These are phyloP conservation scores for Amanita exitialis DNA, from an alignment of 768 basidiomycete genomes.

Conservation along the genomic window DNA sequence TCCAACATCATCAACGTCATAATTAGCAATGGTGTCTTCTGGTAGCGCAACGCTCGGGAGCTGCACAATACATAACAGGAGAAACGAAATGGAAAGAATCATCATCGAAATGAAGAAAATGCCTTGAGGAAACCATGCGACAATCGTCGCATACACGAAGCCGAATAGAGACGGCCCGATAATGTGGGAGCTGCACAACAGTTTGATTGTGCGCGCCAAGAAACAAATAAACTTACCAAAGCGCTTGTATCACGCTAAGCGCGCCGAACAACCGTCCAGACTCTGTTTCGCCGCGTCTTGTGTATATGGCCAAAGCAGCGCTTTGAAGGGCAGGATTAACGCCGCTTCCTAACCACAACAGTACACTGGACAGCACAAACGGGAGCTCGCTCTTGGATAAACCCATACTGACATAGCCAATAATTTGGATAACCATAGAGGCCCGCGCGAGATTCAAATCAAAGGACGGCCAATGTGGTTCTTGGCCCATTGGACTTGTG, in stretches of 20 bases:
- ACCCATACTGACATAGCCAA: slow-evolving; percentile 40
- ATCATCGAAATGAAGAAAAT: slow-evolving; percentile 35
- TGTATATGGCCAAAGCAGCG: slow-evolving; percentile 60
- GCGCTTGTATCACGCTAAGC: slow-evolving; percentile 60
- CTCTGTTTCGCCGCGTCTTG: slow-evolving; percentile 45
- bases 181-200: slow-evolving; percentile 43
- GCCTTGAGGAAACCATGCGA: slow-evolving; percentile 54
- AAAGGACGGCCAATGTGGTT: slow-evolving; percentile 37
- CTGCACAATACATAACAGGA: neutral
- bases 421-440: slow-evolving; percentile 48
- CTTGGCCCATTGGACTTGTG: slow-evolving; percentile 15
- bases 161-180: slow-evolving; percentile 69
- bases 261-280: slow-evolving; percentile 74
- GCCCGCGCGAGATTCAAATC: slow-evolving; percentile 61
- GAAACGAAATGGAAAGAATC: neutral
- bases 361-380: slow-evolving; percentile 41
- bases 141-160: slow-evolving; percentile 59
- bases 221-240: slow-evolving; percentile 32
- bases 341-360: slow-evolving; percentile 52
- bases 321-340: slow-evolving; percentile 61
- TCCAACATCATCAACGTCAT: too few relatives aligned
- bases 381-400: slow-evolving; percentile 31
- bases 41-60: neutral
- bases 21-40: too few relatives aligned
- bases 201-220: slow-evolving; percentile 1